These are phyloP conservation scores for Ganoderma leucocontextum DNA, from an alignment of 1,284 basidiomycete genomes.

Conservation along the genomic window DNA sequence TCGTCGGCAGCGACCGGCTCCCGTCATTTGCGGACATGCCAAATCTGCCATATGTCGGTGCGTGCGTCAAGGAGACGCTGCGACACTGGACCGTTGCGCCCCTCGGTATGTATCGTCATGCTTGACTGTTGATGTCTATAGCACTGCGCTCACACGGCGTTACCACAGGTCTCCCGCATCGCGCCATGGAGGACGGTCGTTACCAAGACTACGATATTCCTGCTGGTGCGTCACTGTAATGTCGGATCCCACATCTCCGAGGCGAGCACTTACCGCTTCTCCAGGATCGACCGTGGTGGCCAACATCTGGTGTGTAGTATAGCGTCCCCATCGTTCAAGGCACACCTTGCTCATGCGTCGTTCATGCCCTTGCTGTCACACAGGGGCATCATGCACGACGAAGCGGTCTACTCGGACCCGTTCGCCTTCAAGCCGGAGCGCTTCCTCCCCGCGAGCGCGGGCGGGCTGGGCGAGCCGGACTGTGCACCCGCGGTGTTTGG, in stretches of 20 bases:
- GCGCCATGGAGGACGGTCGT: constrained; percentile 40
- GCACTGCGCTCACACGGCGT: background rate
- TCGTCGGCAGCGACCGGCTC: constrained; percentile 40
- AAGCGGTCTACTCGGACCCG: constrained; percentile 43
- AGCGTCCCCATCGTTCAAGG: constrained; percentile 45
- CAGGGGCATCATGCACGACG: constrained; percentile 54
- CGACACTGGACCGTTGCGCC: constrained; percentile 11
- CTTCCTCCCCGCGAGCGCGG: constrained; percentile 36
- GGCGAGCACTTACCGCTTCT: background rate
- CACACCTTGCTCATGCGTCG: background rate
- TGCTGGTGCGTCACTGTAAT: constrained; percentile 35
- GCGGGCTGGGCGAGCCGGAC: constrained; percentile 24
- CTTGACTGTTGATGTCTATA: background rate
- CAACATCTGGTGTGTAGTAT: constrained; percentile 35
- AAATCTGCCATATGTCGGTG: constrained; percentile 42
- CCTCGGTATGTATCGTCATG: constrained; percentile 16
- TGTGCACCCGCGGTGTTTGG: constrained; percentile 41
- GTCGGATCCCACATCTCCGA: background rate
- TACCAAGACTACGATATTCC: constrained; percentile 50
- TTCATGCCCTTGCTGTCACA: background rate
- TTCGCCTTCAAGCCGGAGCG: constrained; percentile 51
- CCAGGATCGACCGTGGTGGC: background rate
- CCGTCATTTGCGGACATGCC: constrained; percentile 37
- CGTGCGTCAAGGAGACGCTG: constrained; percentile 31
- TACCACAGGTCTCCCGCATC: background rate